Percentiles rank a stretch among this genome's conserved stretches.
Evolutionary conservation across 768 basidiomycete genomes (phyloP).

Genomic region (Boletus rubescentipes): DNA sequence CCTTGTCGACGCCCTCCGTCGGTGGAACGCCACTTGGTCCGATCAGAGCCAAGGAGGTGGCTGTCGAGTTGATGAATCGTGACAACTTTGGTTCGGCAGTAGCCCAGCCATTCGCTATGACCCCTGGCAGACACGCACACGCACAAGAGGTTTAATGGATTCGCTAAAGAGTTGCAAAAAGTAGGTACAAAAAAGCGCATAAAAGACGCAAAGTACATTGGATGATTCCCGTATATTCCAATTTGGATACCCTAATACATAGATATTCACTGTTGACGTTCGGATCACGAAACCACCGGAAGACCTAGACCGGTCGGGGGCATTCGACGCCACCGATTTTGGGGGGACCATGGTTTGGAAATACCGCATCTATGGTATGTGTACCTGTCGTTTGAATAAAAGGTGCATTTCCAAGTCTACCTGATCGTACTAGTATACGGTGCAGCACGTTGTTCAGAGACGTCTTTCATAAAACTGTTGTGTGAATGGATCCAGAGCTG

Average conservation of each 20-base stretch:
- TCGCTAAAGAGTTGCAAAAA: not conserved
- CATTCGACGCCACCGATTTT: not conserved
- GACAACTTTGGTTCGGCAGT: not conserved
- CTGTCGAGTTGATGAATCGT: conserved; percentile 26
- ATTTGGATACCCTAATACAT: conserved; percentile 13
- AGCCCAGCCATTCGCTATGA: not conserved
- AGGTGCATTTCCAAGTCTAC: too few species aligned
- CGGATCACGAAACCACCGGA: too few species aligned
- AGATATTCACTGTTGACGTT: too few species aligned
- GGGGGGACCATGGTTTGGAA: too few species aligned
- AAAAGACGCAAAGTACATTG: not conserved
- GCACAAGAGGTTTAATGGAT: conserved; percentile 5
- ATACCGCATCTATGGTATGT: too few species aligned
- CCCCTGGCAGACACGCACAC: not conserved
- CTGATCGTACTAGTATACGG: too few species aligned
- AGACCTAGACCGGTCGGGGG: too few species aligned
- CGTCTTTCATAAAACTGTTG: too few species aligned
- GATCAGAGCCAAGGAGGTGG: conserved; percentile 74
- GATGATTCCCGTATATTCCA: conserved; percentile 6
- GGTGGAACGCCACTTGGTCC: conserved; percentile 41
- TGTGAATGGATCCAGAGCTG: not conserved
- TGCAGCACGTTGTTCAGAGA: too few species aligned
- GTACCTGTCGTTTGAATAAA: too few species aligned
- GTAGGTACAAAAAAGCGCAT: not conserved
- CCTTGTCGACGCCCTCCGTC: conserved; percentile 11